phyloP scores from a whole-genome alignment of 2,329 filamentous ascomycete genomes.

The Aspergillus caelatus region DNA sequence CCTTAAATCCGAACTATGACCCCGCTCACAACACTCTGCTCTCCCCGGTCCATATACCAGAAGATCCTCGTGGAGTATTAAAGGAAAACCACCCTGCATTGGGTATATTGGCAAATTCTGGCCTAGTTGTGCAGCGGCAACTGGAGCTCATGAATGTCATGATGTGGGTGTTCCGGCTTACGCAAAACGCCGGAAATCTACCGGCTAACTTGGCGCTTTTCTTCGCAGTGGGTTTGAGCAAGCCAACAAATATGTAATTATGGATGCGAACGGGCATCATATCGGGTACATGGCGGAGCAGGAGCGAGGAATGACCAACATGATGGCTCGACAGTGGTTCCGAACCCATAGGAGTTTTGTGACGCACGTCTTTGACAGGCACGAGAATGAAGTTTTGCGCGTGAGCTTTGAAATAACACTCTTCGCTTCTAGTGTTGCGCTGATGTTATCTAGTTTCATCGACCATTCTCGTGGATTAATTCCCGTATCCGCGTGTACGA shows the following conservation, averaged over 20 bases:
- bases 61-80: conserved; percentile 62
- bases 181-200: neutral
- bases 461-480: conserved; percentile 67
- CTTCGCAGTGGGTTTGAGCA: conserved; percentile 62
- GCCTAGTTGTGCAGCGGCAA: conserved; percentile 64
- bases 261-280: conserved; percentile 65
- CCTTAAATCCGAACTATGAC: conserved; percentile 46
- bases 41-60: conserved; percentile 63
- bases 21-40: conserved; percentile 54
- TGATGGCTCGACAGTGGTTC: conserved; percentile 62
- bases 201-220: conserved; percentile 8
- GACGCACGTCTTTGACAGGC: conserved; percentile 65
- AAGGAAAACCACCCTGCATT: conserved; percentile 61
- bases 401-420: conserved; percentile 28
- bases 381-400: conserved; percentile 62
- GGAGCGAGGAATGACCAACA: conserved; percentile 60
- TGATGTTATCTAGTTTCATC: conserved; percentile 53
- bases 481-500: conserved; percentile 61
- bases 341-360: conserved; percentile 66
- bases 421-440: neutral
- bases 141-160: conserved; percentile 69
- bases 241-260: conserved; percentile 67
- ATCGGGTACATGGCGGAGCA: conserved; percentile 67
- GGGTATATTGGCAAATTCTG: conserved; percentile 61
- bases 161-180: conserved; percentile 40